These are phyloP conservation scores for Corchorus olitorius DNA, from an alignment of 345 rosid species.

Conservation along the genomic window DNA sequence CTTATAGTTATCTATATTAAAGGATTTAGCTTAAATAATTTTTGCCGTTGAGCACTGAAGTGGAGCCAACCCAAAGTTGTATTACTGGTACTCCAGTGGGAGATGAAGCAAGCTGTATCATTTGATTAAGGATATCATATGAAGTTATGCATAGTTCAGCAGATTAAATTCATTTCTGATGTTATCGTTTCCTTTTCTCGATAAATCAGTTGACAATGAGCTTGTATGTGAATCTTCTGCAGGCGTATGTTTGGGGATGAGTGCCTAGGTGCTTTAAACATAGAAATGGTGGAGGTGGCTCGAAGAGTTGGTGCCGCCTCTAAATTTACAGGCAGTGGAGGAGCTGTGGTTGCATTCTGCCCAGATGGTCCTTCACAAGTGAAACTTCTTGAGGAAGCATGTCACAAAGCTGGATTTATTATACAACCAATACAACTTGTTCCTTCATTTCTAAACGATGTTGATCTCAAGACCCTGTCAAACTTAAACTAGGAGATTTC, in stretches of 20 bases:
- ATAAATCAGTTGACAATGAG: not conserved
- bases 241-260: conserved; percentile 93
- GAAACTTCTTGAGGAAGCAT: conserved; percentile 67
- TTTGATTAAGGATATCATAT: not conserved
- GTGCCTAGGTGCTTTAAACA: conserved; percentile 65
- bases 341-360: conserved; percentile 89
- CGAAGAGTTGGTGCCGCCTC: conserved; percentile 76
- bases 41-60: not conserved
- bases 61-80: not conserved
- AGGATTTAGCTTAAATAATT: not conserved
- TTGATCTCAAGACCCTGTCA: conserved; percentile 43
- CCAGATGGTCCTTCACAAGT: conserved; percentile 69
- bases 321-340: conserved; percentile 95
- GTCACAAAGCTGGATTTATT: conserved; percentile 66
- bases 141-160: not conserved
- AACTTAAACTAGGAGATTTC: not conserved
- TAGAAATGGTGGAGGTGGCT: conserved; percentile 91
- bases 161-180: not conserved
- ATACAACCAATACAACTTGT: conserved; percentile 59
- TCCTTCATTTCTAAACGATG: conserved; percentile 51
- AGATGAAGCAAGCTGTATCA: not conserved
- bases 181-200: not conserved
- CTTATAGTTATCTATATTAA: not conserved
- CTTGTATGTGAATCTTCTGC: not conserved
- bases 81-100: no score